phyloP scores from a whole-genome alignment of 2,329 filamentous ascomycete species.

The Colletotrichum liriopes region DNA sequence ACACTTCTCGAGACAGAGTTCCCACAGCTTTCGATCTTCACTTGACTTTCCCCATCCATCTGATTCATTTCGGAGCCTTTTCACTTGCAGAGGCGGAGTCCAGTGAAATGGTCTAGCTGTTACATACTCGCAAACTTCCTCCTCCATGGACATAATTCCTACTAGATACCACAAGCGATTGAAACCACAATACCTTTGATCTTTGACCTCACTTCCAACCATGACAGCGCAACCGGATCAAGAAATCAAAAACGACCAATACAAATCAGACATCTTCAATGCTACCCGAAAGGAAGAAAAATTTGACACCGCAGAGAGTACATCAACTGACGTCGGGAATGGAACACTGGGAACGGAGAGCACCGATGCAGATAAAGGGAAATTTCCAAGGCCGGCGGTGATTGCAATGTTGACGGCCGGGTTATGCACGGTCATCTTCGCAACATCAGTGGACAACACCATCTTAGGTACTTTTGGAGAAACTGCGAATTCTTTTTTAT shows the following conservation, averaged over 20 bases:
- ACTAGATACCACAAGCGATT: background rate
- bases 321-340: background rate
- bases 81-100: background rate
- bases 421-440: background rate
- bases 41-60: background rate
- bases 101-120: background rate
- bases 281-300: background rate
- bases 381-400: background rate
- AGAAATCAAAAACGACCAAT: background rate
- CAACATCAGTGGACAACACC: background rate
- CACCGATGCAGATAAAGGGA: background rate
- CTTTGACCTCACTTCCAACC: background rate
- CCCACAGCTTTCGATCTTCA: background rate
- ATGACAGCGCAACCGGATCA: background rate
- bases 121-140: background rate
- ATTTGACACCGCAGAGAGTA: background rate
- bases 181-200: background rate
- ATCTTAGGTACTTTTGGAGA: conserved; percentile 3
- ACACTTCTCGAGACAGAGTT: background rate
- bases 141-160: background rate
- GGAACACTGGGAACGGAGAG: background rate
- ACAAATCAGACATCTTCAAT: background rate
- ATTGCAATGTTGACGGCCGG: background rate
- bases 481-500: too few species aligned
- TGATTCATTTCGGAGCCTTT: background rate